Base-by-base conservation (phyloP, 768 basidiomycete genomes). In the Lentinula lateritia region DNA sequence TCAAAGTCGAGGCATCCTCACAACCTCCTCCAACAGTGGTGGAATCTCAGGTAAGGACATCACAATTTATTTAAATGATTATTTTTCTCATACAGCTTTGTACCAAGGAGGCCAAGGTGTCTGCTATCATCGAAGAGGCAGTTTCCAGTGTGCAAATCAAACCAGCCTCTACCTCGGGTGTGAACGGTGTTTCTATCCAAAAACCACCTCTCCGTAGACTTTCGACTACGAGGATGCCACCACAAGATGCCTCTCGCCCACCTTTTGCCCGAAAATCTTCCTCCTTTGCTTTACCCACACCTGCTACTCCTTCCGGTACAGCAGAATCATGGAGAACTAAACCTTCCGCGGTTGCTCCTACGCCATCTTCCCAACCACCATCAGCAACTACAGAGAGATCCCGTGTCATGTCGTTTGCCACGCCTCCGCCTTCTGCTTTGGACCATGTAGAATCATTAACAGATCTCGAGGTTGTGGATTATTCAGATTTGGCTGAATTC, bases 381-480 rank as follows among this genome's bases (percentile, higher is more conserved):
- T 52, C 66, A 36, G 63, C 64, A 38, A 60, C 60, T 7, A 48
- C 65, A 28, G 48, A 66, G 10, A 45, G 63, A 55, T 9, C 67
- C 53, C 68, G 70, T 10, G 46, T 45, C 18, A 72, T 76, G 52
- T 66, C 72, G 18, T 72, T 76, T 56, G 66, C 70, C 12, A 62
- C 74, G 39, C 68, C 77, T 5, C 69, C 75, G 42, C 75, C 71
- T 20, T 74, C 76, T 13, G 74, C 76, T 23, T 62, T 76, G 12
- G 77, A 80, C 34, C 77, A 76, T 50, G 74, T 79, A 35, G 78
- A 76, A 61, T 70, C 78, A 18, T 72, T 88, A n/a, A 74, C 74
- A 66, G 81, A 85, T 59, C 78, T 92, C 3, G 90, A 92, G 67
- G 82, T 89, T n/a, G 83, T 93, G 6, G 90, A 93, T 67, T 93